Conservation (phyloP, 179 eudicot species). For the Heliamphora pulchella region DNA sequence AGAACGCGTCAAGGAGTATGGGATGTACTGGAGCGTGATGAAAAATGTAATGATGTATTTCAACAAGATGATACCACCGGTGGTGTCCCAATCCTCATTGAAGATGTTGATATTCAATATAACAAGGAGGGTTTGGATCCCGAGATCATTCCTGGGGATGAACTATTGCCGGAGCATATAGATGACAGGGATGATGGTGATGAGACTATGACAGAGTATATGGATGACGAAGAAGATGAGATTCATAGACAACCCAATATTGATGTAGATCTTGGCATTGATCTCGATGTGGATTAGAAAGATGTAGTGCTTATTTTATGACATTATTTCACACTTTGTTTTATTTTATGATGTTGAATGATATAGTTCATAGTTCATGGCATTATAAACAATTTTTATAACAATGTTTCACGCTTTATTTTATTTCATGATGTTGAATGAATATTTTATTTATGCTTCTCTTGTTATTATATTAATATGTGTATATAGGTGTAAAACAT, state of each 20-base stretch:
- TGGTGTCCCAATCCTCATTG: neutral
- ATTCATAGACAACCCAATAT: neutral
- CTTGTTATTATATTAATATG: no score
- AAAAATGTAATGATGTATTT: no score
- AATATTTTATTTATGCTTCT: no score
- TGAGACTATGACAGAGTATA: neutral
- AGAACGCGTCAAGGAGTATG: neutral
- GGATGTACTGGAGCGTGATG: neutral
- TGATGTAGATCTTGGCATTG: neutral
- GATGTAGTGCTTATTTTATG: neutral
- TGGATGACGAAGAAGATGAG: neutral
- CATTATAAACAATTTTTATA: no score
- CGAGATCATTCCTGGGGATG: slow-evolving; percentile 23
- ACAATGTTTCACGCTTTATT: no score
- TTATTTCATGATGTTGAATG: no score
- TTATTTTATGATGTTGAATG: no score
- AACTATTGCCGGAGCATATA: neutral
- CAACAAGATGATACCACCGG: no score
- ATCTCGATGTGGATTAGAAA: neutral
- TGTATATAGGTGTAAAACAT: no score
- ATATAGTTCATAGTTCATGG: no score
- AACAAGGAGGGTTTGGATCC: slow-evolving; percentile 8
- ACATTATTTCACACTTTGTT: no score
- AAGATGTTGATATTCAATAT: neutral
- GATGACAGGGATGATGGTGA: neutral